Conservation (phyloP, 345 rosid genomes). For the Hirschfeldia incana region DNA sequence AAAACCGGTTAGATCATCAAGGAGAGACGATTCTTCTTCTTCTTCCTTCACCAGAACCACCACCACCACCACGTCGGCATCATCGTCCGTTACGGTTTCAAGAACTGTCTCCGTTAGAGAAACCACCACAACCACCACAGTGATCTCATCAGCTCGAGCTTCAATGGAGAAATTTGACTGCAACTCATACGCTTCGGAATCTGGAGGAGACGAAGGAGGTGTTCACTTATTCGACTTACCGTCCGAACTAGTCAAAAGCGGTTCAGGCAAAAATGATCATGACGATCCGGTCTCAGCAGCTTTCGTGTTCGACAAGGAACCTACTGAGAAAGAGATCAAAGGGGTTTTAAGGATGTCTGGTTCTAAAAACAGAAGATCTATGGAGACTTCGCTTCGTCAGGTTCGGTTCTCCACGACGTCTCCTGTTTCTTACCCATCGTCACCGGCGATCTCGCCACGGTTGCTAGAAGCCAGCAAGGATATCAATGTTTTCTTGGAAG, state of each 20-base stretch:
- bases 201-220: conserved; percentile 26
- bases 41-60: conserved; percentile 35
- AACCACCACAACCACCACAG: conserved; percentile 36
- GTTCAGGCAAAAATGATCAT: conserved; percentile 48
- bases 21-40: conserved; percentile 34
- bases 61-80: conserved; percentile 22
- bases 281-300: conserved; percentile 71
- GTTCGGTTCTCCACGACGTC: conserved; percentile 74
- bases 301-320: conserved; percentile 61
- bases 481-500: conserved; percentile 64
- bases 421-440: conserved; percentile 52
- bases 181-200: conserved; percentile 61
- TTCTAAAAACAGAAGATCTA: conserved; percentile 53
- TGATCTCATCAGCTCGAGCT: conserved; percentile 73
- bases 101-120: conserved; percentile 34
- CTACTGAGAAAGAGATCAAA: conserved; percentile 52
- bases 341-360: conserved; percentile 53
- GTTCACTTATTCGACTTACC: conserved; percentile 69
- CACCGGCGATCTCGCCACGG: conserved; percentile 68
- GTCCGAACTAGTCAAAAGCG: conserved; percentile 54
- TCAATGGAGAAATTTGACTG: conserved; percentile 90
- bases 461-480: conserved; percentile 53
- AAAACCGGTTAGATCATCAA: conserved; percentile 47
- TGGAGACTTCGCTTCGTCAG: conserved; percentile 57
- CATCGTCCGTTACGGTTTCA: conserved; percentile 22